phyloP scores from a whole-genome alignment of 2,329 filamentous ascomycete species.

The Paecilomyces fulvus region DNA sequence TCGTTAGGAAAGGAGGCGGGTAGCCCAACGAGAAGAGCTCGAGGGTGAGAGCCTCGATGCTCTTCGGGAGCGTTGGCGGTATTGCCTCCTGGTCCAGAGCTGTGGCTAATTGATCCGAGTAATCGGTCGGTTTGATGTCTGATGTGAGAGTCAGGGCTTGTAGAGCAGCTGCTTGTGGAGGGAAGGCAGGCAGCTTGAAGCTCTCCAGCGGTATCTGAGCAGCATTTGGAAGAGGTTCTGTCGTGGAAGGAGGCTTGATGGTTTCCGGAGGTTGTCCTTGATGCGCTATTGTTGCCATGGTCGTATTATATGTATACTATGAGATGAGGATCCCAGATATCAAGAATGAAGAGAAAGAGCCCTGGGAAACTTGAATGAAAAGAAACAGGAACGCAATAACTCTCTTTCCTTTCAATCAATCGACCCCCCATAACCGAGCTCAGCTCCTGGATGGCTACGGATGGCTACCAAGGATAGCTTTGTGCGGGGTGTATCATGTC shows the following conservation, averaged over 20 bases:
- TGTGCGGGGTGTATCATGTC: neutral
- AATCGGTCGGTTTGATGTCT: slow-evolving; percentile 42
- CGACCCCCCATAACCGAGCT: neutral
- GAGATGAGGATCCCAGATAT: neutral
- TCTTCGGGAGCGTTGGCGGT: slow-evolving; percentile 26
- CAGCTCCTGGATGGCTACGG: neutral
- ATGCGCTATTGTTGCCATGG: neutral
- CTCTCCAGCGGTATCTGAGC: slow-evolving; percentile 40
- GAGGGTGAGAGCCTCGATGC: slow-evolving; percentile 38
- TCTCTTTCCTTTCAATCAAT: neutral
- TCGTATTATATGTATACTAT: neutral
- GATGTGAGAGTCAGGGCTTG: slow-evolving; percentile 40
- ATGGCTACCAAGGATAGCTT: neutral
- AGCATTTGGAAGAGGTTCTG: slow-evolving; percentile 21
- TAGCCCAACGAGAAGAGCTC: slow-evolving; percentile 44
- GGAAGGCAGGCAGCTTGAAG: slow-evolving; percentile 40
- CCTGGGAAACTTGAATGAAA: neutral
- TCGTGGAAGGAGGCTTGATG: neutral
- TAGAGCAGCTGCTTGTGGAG: slow-evolving; percentile 34
- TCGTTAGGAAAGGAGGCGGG: slow-evolving; percentile 34
- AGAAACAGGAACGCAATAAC: neutral
- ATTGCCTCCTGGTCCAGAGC: slow-evolving; percentile 12
- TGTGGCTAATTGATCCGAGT: slow-evolving; percentile 30
- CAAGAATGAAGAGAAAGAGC: neutral
- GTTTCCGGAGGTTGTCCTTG: neutral